These are phyloP conservation scores for Glycine soja DNA, from an alignment of 306 rosid species.

Conservation along the genomic window DNA sequence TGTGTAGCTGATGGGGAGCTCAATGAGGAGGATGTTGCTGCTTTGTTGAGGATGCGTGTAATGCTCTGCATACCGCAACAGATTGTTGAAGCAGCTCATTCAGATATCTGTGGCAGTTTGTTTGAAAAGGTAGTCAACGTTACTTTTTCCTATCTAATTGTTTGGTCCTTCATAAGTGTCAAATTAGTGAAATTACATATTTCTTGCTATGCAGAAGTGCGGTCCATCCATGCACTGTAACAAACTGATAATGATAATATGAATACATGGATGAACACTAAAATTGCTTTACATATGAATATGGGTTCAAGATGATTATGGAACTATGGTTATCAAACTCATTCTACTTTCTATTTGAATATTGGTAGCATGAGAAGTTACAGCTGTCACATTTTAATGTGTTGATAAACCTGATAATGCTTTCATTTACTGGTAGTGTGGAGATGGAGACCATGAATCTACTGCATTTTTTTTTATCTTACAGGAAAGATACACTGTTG, in stretches of 20 bases:
- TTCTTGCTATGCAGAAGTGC: constrained; percentile 34
- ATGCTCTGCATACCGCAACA: constrained; percentile 92
- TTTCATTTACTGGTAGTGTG: constrained; percentile 17
- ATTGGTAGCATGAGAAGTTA: constrained; percentile 24
- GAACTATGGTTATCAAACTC: neutral
- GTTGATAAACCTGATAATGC: neutral
- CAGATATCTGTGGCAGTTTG: constrained; percentile 95
- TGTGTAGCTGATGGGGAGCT: constrained; percentile 91
- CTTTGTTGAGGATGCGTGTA: constrained; percentile 86
- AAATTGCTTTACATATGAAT: no score
- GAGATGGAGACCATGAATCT: constrained; percentile 17
- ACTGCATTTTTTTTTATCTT: neutral
- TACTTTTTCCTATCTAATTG: constrained; percentile 25
- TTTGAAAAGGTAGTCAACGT: constrained; percentile 79
- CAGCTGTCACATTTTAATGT: constrained; percentile 1
- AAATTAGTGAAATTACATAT: constrained; percentile 24
- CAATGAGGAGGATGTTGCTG: constrained; percentile 78
- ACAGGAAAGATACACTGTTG: neutral
- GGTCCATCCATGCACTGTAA: neutral
- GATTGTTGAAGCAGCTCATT: constrained; percentile 88
- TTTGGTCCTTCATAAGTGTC: constrained; percentile 24
- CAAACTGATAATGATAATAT: constrained; percentile 16
- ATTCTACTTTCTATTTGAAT: constrained; percentile 17
- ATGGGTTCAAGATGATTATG: no score
- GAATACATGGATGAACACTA: no score